These are phyloP conservation scores for Huntiella omanensis DNA, from an alignment of 2,329 filamentous ascomycete genomes.

Conservation along the genomic window DNA sequence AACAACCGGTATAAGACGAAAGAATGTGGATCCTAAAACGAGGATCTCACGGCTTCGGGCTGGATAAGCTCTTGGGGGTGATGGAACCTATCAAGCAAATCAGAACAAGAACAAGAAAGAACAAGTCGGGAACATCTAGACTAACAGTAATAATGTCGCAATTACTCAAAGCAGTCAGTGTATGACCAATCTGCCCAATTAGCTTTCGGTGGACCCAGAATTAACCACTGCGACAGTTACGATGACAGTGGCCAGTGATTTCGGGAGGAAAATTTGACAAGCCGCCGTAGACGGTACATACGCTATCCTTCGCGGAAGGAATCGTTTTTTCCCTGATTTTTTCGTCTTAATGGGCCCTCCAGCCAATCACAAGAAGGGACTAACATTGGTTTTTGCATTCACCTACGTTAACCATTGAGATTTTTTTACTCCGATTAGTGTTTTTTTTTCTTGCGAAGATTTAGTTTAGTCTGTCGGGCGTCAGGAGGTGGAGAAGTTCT, in stretches of 20 bases:
- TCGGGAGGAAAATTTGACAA: conserved; percentile 3
- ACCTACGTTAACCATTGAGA: no score
- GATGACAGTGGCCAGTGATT: not conserved
- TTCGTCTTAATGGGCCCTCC: not conserved
- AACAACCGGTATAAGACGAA: not conserved
- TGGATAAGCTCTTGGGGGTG: conserved; percentile 2
- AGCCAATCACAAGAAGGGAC: not conserved
- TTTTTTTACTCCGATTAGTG: no score
- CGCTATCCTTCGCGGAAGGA: not conserved
- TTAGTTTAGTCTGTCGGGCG: no score
- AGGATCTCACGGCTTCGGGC: conserved; percentile 1
- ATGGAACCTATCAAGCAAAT: conserved; percentile 4
- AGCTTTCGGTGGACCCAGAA: not conserved
- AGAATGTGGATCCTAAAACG: not conserved
- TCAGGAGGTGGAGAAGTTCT: no score
- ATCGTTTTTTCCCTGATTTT: not conserved
- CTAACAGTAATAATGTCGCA: no score
- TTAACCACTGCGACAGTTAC: not conserved
- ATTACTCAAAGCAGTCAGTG: not conserved
- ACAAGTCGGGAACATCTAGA: not conserved
- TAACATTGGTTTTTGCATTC: conserved; percentile 1
- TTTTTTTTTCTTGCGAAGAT: no score
- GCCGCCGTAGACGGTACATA: not conserved
- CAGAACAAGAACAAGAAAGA: conserved; percentile 1
- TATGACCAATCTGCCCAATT: not conserved